Evolutionary conservation across 2,329 filamentous ascomycete species (phyloP).

Genomic region (Pseudogymnoascus pannorum): DNA sequence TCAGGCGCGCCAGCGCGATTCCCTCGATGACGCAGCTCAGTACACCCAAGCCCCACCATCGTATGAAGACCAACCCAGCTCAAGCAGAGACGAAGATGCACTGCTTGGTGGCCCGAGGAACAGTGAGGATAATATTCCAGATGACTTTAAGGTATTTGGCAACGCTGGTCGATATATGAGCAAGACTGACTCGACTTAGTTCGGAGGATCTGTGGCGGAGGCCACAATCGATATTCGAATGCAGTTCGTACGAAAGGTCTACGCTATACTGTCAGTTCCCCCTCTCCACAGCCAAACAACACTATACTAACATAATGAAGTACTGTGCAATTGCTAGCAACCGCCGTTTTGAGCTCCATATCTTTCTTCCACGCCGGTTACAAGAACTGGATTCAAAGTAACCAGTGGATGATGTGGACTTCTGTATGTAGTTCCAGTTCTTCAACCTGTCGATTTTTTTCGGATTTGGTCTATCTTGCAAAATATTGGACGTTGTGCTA

Average conservation of each 20-base stretch:
- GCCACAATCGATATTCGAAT: conserved; percentile 93
- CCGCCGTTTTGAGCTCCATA: conserved; percentile 69
- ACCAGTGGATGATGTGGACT: conserved; percentile 77
- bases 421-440: conserved; percentile 46
- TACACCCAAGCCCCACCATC: conserved; percentile 77
- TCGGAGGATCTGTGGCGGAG: conserved; percentile 87
- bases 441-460: neutral
- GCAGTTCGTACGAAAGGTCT: conserved; percentile 96
- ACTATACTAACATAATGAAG: conserved; percentile 27
- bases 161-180: neutral
- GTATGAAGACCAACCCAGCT: conserved; percentile 57
- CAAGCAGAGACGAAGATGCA: conserved; percentile 44
- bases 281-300: neutral
- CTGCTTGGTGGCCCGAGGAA: conserved; percentile 62
- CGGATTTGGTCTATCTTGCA: neutral
- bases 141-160: conserved; percentile 79
- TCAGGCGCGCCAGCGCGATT: conserved; percentile 77
- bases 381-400: conserved; percentile 77
- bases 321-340: conserved; percentile 85
- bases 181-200: conserved; percentile 42
- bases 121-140: conserved; percentile 86
- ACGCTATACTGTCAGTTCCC: conserved; percentile 69
- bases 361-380: conserved; percentile 80
- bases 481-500: neutral
- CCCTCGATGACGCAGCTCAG: conserved; percentile 58